Percentiles rank a stretch among this genome's conserved stretches.
Conservation (phyloP, 331 rosid species). For the Rhamnella rubrinervis region DNA sequence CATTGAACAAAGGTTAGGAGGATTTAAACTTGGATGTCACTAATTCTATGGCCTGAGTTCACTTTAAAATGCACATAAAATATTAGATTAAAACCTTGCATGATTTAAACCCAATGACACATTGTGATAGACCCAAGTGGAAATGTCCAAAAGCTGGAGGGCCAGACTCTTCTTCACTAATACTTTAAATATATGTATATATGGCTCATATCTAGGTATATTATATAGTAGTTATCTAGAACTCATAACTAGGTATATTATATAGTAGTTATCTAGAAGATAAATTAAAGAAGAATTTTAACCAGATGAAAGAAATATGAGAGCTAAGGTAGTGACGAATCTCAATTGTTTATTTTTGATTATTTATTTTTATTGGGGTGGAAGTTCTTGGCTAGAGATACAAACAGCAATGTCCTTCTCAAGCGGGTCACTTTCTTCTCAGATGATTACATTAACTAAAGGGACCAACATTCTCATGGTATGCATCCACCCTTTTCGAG, state of each 20-base stretch:
- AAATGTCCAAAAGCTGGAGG: conserved; percentile 32
- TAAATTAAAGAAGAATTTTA: not conserved
- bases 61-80: conserved; percentile 5
- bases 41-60: not conserved
- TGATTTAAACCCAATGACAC: not conserved
- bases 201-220: too few relatives aligned
- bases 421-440: conserved; percentile 45
- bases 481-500: conserved; percentile 42
- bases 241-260: not conserved
- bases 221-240: too few relatives aligned
- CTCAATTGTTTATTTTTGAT: conserved; percentile 26
- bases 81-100: not conserved
- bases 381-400: conserved; percentile 34
- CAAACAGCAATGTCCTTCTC: conserved; percentile 50
- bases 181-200: not conserved
- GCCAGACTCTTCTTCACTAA: conserved; percentile 3
- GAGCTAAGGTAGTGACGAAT: conserved; percentile 25
- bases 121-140: conserved; percentile 9
- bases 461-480: conserved; percentile 70
- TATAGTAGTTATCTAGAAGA: too few relatives aligned
- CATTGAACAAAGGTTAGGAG: conserved; percentile 16
- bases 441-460: conserved; percentile 40
- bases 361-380: conserved; percentile 1
- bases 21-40: conserved; percentile 14
- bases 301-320: not conserved